Percentiles rank a stretch among this genome's conserved stretches.
Evolutionary conservation across 805 yeast genomes (phyloP).

Genomic region (Kodamaea restingae): DNA sequence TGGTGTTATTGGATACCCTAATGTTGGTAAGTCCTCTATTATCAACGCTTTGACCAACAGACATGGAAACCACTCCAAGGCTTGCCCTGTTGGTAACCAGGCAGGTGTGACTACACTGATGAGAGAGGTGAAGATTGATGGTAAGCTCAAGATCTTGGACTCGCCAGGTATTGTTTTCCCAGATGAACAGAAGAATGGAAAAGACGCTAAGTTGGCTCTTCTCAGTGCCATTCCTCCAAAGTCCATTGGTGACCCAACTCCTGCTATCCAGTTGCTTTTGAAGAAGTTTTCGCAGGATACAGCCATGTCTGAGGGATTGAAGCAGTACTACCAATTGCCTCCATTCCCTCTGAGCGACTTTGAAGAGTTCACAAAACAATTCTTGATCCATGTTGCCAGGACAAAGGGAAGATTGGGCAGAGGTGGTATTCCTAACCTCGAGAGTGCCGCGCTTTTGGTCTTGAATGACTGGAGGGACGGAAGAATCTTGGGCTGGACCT

Average conservation of each 20-base stretch:
- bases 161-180: conserved; percentile 99
- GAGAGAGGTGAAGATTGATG: conserved; percentile 89
- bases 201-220: conserved; percentile 82
- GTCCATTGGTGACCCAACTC: conserved; percentile 75
- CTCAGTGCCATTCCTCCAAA: conserved; percentile 88
- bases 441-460: conserved; percentile 76
- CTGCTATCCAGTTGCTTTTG: conserved; percentile 73
- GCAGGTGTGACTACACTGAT: conserved; percentile 95
- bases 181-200: conserved; percentile 38
- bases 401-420: conserved; percentile 85
- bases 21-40: conserved; percentile 93
- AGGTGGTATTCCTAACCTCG: conserved; percentile 90
- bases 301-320: conserved; percentile 75
- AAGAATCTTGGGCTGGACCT: conserved; percentile 83
- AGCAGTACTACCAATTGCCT: conserved; percentile 72
- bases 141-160: conserved; percentile 81
- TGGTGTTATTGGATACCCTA: conserved; percentile 96
- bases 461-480: conserved; percentile 98
- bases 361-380: conserved; percentile 76
- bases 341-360: conserved; percentile 69
- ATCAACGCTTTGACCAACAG: conserved; percentile 84
- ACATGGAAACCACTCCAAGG: conserved; percentile 66
- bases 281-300: conserved; percentile 70
- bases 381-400: conserved; percentile 90
- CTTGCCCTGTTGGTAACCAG: conserved; percentile 95